Evolutionary conservation across 1,139 yeast genomes (phyloP).

Genomic region (Scheffersomyces cryptocercus): DNA sequence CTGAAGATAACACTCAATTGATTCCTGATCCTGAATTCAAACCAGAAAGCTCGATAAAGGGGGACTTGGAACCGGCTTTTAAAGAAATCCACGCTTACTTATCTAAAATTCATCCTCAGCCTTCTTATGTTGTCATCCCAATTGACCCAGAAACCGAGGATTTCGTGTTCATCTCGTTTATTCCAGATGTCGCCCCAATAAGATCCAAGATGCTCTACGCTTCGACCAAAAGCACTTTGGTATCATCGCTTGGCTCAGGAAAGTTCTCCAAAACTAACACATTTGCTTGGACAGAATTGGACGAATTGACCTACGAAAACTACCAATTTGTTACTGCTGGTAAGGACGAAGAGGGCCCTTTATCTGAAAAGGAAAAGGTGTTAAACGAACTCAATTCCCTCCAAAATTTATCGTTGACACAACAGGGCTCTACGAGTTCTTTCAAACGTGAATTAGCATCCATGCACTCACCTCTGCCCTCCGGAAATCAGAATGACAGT

Average conservation of each 20-base stretch:
- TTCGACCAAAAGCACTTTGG: slow-evolving; percentile 75
- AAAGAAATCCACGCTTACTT: slow-evolving; percentile 33
- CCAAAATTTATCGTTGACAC: slow-evolving; percentile 29
- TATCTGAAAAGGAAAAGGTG: slow-evolving; percentile 63
- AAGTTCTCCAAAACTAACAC: slow-evolving; percentile 52
- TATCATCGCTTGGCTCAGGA: slow-evolving; percentile 70
- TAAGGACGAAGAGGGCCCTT: slow-evolving; percentile 42
- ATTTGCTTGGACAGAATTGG: slow-evolving; percentile 56
- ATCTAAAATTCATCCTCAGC: slow-evolving; percentile 43
- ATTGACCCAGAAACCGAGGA: slow-evolving; percentile 27
- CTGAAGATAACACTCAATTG: slow-evolving; percentile 49
- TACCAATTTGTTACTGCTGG: slow-evolving; percentile 35
- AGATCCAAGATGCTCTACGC: slow-evolving; percentile 93
- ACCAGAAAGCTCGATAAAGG: slow-evolving; percentile 13
- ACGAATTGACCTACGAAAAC: slow-evolving; percentile 58
- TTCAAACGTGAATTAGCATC: slow-evolving; percentile 37
- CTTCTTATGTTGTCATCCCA: slow-evolving; percentile 60
- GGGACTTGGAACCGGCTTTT: slow-evolving; percentile 38
- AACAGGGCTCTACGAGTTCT: slow-evolving; percentile 9
- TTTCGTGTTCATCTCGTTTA: slow-evolving; percentile 71
- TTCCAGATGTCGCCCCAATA: slow-evolving; percentile 85
- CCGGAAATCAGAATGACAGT: slow-evolving; percentile 23
- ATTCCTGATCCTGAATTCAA: slow-evolving; percentile 27
- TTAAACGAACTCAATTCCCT: slow-evolving; percentile 47
- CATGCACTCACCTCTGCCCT: slow-evolving; percentile 23